phyloP scores from a whole-genome alignment of 192 early-diverging fungal genomes.

The Coemansia sp. region DNA sequence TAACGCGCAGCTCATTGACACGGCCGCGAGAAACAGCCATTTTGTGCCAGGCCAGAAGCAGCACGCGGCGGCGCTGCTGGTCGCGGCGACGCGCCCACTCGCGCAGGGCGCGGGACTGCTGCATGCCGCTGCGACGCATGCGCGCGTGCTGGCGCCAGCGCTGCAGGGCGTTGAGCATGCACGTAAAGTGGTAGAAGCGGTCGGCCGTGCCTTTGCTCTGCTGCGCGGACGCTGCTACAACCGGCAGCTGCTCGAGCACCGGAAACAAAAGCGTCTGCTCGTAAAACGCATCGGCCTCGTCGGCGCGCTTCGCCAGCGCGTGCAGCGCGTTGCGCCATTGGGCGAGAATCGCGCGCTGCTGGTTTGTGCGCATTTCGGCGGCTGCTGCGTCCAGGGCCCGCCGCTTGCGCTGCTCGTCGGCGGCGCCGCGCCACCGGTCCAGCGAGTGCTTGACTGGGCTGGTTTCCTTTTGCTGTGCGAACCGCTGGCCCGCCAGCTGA shows the following conservation, averaged over 20 bases:
- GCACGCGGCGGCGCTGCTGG: constrained; percentile 23
- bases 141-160: background rate
- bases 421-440: constrained; percentile 12
- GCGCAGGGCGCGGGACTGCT: constrained; percentile 30
- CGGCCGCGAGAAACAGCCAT: constrained; percentile 6
- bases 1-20: constrained; percentile 5
- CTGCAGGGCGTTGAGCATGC: background rate
- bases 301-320: background rate
- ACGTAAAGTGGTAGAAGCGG: background rate
- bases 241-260: constrained; percentile 1
- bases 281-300: constrained; percentile 14
- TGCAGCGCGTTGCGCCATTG: background rate
- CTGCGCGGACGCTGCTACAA: background rate
- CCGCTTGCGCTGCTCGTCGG: background rate
- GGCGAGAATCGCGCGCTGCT: background rate
- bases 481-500: background rate
- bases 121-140: constrained; percentile 8
- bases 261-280: background rate
- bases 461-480: background rate
- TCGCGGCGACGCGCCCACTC: constrained; percentile 22
- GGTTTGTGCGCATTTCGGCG: background rate
- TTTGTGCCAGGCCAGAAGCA: constrained; percentile 35
- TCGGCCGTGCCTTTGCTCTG: background rate
- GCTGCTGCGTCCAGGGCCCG: background rate
- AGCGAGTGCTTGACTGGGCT: constrained; percentile 1